Conservation (phyloP, 805 yeast genomes). For the Priceomyces medius region DNA sequence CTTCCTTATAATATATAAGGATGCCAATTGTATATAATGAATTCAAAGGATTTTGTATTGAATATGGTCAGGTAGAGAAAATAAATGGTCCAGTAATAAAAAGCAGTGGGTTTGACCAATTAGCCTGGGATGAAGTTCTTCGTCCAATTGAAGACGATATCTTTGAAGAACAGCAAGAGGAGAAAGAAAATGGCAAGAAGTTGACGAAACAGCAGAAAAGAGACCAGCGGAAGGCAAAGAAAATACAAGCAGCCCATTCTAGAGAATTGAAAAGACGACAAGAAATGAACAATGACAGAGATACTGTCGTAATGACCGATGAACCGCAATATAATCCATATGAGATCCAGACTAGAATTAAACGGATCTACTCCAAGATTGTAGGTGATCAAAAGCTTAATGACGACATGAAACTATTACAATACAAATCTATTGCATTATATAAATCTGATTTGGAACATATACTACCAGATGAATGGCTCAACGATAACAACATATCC, state of each 20-base stretch:
- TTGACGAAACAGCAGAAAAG: constrained; percentile 20
- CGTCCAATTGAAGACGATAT: constrained; percentile 9
- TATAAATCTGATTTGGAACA: constrained; percentile 58
- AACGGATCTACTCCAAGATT: constrained; percentile 16
- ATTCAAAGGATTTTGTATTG: constrained; percentile 14
- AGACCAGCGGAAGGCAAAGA: constrained; percentile 21
- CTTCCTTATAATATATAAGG: not conserved
- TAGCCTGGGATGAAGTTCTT: constrained; percentile 15
- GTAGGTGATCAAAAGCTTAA: constrained; percentile 11
- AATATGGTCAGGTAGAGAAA: not conserved
- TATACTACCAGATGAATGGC: constrained; percentile 66
- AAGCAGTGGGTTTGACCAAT: constrained; percentile 42
- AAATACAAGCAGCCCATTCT: constrained; percentile 19
- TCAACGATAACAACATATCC: constrained; percentile 67
- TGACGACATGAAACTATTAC: constrained; percentile 34
- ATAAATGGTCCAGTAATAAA: not conserved
- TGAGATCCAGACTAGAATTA: constrained; percentile 16
- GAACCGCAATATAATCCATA: constrained; percentile 11
- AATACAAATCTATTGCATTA: constrained; percentile 56
- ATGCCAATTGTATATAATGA: constrained; percentile 12
- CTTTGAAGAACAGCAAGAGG: constrained; percentile 7
- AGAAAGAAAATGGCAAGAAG: constrained; percentile 8
- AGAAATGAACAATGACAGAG: constrained; percentile 4
- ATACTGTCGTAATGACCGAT: not conserved
- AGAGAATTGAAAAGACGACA: constrained; percentile 16